Evolutionary conservation across 2,329 filamentous ascomycete species (phyloP).

Genomic region (Ophiostoma piceae): DNA sequence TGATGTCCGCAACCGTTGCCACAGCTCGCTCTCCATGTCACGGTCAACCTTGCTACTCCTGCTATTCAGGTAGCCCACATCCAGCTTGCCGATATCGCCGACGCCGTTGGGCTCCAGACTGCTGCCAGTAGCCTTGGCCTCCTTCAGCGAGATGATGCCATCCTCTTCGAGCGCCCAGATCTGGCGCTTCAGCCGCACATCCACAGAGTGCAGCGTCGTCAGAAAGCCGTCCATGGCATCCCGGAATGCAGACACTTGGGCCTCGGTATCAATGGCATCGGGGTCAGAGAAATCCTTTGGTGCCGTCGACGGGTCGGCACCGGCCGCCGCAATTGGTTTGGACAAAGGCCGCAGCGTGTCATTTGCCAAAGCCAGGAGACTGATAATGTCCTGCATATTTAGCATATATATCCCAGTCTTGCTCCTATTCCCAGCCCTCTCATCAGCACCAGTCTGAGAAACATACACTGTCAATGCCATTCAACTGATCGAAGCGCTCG

Average conservation of each 20-base stretch:
- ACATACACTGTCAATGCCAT: constrained; percentile 67
- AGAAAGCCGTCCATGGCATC: constrained; percentile 63
- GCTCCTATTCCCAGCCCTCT: background rate
- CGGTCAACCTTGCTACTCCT: constrained; percentile 74
- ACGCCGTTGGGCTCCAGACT: constrained; percentile 49
- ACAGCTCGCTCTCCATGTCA: constrained; percentile 78
- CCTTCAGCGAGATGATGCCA: constrained; percentile 57
- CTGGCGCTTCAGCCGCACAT: constrained; percentile 68
- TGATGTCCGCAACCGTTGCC: constrained; percentile 57
- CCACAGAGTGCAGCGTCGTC: constrained; percentile 64
- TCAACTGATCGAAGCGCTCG: constrained; percentile 75
- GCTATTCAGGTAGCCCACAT: constrained; percentile 87
- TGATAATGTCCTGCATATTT: constrained; percentile 40
- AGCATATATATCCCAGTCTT: background rate
- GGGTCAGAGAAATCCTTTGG: constrained; percentile 22
- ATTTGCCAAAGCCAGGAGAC: constrained; percentile 46
- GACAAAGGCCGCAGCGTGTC: constrained; percentile 60
- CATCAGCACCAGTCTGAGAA: background rate
- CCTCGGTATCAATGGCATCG: constrained; percentile 32
- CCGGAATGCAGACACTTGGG: constrained; percentile 54
- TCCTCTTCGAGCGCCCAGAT: constrained; percentile 78
- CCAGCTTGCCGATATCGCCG: constrained; percentile 57
- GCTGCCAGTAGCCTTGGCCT: constrained; percentile 27
- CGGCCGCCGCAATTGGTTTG: constrained; percentile 33
- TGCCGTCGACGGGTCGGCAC: background rate